These are phyloP conservation scores for Cladosporium sp. DNA, from an alignment of 2,329 filamentous ascomycete genomes.

Conservation along the genomic window DNA sequence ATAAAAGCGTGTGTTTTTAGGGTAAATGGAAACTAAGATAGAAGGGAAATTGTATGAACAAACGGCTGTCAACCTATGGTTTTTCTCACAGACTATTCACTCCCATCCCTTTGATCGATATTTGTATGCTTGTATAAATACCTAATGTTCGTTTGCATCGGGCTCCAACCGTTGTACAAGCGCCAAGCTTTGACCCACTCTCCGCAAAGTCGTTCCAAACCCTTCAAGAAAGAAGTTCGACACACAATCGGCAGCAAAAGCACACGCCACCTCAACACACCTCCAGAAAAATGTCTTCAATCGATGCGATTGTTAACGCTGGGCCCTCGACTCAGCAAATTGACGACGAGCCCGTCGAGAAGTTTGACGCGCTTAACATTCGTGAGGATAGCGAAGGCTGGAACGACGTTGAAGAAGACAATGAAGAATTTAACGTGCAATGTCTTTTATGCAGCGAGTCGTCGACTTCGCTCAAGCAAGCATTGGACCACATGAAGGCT, in stretches of 20 bases:
- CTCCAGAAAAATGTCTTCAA: conserved; percentile 11
- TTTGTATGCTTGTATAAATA: neutral
- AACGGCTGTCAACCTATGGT: neutral
- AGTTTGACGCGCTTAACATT: conserved; percentile 28
- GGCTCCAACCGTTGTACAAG: neutral
- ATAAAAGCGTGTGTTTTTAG: conserved; percentile 11
- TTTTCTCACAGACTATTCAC: neutral
- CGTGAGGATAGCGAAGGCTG: conserved; percentile 43
- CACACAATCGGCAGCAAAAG: neutral
- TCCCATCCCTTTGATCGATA: rapidly evolving
- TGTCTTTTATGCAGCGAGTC: conserved; percentile 43
- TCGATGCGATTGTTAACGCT: conserved; percentile 16
- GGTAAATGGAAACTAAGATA: neutral
- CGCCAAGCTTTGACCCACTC: conserved; percentile 12
- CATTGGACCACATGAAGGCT: conserved; percentile 41
- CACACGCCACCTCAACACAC: conserved; percentile 3
- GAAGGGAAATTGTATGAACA: neutral
- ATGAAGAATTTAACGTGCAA: conserved; percentile 39
- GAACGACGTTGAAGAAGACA: conserved; percentile 47
- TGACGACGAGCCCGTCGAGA: conserved; percentile 22
- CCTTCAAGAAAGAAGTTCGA: neutral
- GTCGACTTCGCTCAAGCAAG: conserved; percentile 35
- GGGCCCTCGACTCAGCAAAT: neutral
- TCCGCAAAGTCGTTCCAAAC: neutral
- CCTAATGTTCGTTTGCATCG: neutral